Conservation (phyloP, 805 yeast species). For the Wickerhamiella domercqiae region DNA sequence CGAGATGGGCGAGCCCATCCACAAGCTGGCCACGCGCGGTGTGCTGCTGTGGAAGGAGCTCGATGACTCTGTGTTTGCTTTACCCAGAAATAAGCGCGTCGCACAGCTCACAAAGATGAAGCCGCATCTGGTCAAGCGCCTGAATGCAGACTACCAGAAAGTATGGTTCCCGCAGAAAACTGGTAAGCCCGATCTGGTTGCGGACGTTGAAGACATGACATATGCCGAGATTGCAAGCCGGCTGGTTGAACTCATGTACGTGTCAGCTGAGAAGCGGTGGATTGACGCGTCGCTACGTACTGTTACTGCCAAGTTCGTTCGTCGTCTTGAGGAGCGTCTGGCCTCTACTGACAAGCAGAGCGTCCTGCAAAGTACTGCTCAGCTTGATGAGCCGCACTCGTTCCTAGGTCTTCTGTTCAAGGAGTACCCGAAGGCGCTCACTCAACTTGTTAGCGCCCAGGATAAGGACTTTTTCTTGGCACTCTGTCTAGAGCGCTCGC, state of each 20-base stretch:
- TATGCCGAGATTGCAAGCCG: slow-evolving; percentile 81
- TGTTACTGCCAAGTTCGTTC: slow-evolving; percentile 70
- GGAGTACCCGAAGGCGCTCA: slow-evolving; percentile 57
- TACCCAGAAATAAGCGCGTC: slow-evolving; percentile 73
- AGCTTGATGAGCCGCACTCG: slow-evolving; percentile 45
- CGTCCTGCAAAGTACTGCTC: slow-evolving; percentile 55
- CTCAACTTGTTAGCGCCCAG: slow-evolving; percentile 83
- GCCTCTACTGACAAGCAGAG: slow-evolving; percentile 38
- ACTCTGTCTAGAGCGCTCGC: slow-evolving; percentile 65
- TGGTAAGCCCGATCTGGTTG: slow-evolving; percentile 51
- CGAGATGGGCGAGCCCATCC: slow-evolving; percentile 99
- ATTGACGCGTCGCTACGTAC: slow-evolving; percentile 74
- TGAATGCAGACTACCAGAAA: slow-evolving; percentile 92
- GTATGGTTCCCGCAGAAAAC: slow-evolving; percentile 88
- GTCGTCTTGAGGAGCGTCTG: slow-evolving; percentile 96
- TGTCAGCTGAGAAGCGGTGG: slow-evolving; percentile 68
- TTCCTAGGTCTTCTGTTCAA: slow-evolving; percentile 45
- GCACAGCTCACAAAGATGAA: slow-evolving; percentile 71
- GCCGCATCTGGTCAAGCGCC: slow-evolving; percentile 66
- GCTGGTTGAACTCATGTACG: slow-evolving; percentile 76
- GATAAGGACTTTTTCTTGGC: slow-evolving; percentile 87
- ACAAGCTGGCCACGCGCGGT: slow-evolving; percentile 96
- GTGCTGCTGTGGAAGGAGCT: slow-evolving; percentile 94
- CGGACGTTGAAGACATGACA: slow-evolving; percentile 91
- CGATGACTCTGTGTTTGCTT: slow-evolving; percentile 81